Conservation (phyloP, 2,329 filamentous ascomycete genomes). For the Conoideocrella luteorostrata region DNA sequence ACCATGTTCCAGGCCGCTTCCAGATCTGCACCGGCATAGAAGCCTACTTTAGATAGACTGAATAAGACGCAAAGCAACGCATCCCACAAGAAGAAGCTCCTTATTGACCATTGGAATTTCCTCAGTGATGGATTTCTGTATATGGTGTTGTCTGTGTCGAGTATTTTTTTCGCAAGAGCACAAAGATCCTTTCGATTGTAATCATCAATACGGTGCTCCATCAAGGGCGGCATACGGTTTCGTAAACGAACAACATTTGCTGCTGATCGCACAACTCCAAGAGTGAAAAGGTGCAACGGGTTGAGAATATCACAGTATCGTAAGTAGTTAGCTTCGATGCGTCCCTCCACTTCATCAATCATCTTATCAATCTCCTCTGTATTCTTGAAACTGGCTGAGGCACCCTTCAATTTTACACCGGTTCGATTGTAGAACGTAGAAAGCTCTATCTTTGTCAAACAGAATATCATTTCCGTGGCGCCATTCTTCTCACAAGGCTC, state of each 20-base stretch:
- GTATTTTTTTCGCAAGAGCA: conserved; percentile 29
- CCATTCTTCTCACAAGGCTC: conserved; percentile 19
- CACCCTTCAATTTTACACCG: conserved; percentile 2
- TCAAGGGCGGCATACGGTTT: conserved; percentile 14
- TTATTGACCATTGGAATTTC: conserved; percentile 25
- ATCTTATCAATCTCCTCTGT: conserved; percentile 24
- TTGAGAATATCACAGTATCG: conserved; percentile 37
- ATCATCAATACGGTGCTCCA: conserved; percentile 19
- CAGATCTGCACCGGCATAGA: conserved; percentile 13
- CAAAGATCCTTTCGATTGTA: conserved; percentile 18
- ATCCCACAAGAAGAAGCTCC: conserved; percentile 29
- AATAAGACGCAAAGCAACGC: conserved; percentile 24
- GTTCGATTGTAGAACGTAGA: conserved; percentile 9
- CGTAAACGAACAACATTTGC: conserved; percentile 20
- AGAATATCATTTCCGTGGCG: conserved; percentile 30
- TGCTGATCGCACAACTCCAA: conserved; percentile 19
- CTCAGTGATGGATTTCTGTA: conserved; percentile 17
- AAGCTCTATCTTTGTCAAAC: conserved; percentile 17
- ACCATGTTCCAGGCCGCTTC: conserved; percentile 19
- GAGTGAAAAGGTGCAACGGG: conserved; percentile 28
- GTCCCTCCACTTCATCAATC: conserved; percentile 32
- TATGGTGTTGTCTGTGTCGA: conserved; percentile 26
- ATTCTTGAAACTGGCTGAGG: conserved; percentile 9
- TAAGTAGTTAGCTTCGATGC: conserved; percentile 34
- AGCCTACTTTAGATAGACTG: conserved; percentile 16